Conservation (phyloP, 2,329 filamentous ascomycete genomes). For the Lachnellula willkommii region DNA sequence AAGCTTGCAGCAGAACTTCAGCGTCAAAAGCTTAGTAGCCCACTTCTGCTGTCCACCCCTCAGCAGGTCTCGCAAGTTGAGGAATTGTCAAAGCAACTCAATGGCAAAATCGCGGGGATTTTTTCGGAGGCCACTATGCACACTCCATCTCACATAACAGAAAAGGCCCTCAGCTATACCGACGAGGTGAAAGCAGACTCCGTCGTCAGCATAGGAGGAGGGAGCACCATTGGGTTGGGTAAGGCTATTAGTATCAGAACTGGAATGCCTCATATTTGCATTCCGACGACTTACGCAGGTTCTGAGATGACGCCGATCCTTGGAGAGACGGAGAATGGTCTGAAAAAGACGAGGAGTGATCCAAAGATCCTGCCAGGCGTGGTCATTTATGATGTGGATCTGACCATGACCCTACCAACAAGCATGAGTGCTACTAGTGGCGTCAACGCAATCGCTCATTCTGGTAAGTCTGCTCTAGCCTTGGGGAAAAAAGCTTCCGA, state of each 20-base stretch:
- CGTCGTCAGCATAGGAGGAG: constrained; percentile 56
- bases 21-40: constrained; percentile 43
- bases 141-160: constrained; percentile 53
- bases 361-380: constrained; percentile 54
- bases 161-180: constrained; percentile 47
- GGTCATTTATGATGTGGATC: constrained; percentile 60
- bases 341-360: constrained; percentile 53
- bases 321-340: constrained; percentile 54
- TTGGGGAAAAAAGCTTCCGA: background rate
- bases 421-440: constrained; percentile 52
- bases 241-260: constrained; percentile 51
- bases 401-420: constrained; percentile 54
- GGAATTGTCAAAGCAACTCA: constrained; percentile 34
- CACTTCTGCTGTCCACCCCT: constrained; percentile 53
- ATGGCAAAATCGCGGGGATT: constrained; percentile 42
- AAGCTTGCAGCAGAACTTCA: constrained; percentile 40
- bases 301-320: constrained; percentile 62
- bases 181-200: constrained; percentile 44
- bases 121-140: constrained; percentile 58
- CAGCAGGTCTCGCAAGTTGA: constrained; percentile 42
- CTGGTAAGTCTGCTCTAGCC: constrained; percentile 33
- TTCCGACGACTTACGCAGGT: constrained; percentile 57
- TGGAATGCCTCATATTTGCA: constrained; percentile 51
- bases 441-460: constrained; percentile 61
- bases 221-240: constrained; percentile 57